Evolutionary conservation across 371 early-diverging fungal genomes (phyloP), one percentile per base, ranked within the genome.

Genomic region (Ecytonucleospora hepatopenaei): DNA sequence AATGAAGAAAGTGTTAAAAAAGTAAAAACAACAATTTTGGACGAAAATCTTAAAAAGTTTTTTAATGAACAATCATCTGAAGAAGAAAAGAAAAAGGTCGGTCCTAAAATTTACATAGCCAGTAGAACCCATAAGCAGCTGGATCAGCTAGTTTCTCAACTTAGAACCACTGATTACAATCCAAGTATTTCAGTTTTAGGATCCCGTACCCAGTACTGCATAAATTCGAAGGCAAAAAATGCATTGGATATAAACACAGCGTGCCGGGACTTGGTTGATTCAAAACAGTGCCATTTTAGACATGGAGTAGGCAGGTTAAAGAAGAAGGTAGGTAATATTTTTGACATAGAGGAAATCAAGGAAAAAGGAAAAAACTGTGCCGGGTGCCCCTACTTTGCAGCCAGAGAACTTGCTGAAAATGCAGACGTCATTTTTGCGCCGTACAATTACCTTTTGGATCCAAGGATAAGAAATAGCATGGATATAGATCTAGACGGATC

Each of bases 101-200:
- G 35, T 48, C 48, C 48, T 47, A 78, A 70, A 54, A 84, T 89
- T 12, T 84, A 82, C 67, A 89, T 87, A 71, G 85, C 86, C 24
- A 89, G 89, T 12, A 83, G 89, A 54, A 89, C 92, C 17, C 94
- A 93, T 75, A 90, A 90, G 1, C 96, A 95, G 76, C 76, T 94
- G 5, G 80, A 85, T 15, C 96, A 95, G 68, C 88, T 93, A 67
- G 81, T 92, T 0, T 78, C 82, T 49, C 91, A 94, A 74, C 68
- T 92, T 0, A 82, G 84, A 70, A 89, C 86, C 69, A 91, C 94
- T 1, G 67, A 65, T 2, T 88, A 87, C 68, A 80, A 79, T 0
- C 81, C 83, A 0, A 81, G 77, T 51, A 73, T 80, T 27, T 69
- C 67, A 2, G 54, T 81, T 82, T n/a, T 83, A 87, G 12, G 84